Evolutionary conservation across 306 rosid species (phyloP).

Genomic region (Sicyos baderoa): DNA sequence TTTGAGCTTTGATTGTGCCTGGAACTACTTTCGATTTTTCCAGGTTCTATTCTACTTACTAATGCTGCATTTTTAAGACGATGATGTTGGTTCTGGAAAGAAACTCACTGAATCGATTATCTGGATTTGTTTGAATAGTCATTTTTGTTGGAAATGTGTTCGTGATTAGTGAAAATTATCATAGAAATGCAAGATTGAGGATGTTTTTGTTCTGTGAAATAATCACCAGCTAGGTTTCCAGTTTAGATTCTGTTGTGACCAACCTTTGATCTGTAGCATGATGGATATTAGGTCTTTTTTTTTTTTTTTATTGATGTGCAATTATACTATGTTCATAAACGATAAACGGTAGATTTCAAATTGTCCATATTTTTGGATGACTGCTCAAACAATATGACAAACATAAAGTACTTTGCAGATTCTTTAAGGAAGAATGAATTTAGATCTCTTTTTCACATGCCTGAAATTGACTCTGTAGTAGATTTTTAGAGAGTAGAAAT

Average conservation of each 20-base stretch:
- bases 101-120: not conserved
- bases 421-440: constrained; percentile 7
- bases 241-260: constrained; percentile 11
- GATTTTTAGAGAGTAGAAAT: not conserved
- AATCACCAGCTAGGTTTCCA: not conserved
- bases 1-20: no score
- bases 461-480: not conserved
- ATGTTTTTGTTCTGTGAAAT: not conserved
- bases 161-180: not conserved
- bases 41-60: not conserved
- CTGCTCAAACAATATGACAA: not conserved
- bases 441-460: not conserved
- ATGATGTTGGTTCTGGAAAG: not conserved
- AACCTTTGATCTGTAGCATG: constrained; percentile 1
- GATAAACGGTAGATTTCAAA: not conserved
- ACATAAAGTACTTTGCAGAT: not conserved
- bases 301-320: constrained; percentile 8
- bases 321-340: not conserved
- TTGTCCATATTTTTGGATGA: not conserved
- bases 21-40: not conserved
- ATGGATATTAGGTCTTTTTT: not conserved
- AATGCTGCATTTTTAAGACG: not conserved
- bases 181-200: no score
- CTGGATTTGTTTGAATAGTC: not conserved
- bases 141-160: not conserved